Percentiles rank a stretch among this genome's conserved stretches.
These are phyloP conservation scores for Aulographum hederae DNA, from an alignment of 2,329 filamentous ascomycete genomes.

Conservation along the genomic window DNA sequence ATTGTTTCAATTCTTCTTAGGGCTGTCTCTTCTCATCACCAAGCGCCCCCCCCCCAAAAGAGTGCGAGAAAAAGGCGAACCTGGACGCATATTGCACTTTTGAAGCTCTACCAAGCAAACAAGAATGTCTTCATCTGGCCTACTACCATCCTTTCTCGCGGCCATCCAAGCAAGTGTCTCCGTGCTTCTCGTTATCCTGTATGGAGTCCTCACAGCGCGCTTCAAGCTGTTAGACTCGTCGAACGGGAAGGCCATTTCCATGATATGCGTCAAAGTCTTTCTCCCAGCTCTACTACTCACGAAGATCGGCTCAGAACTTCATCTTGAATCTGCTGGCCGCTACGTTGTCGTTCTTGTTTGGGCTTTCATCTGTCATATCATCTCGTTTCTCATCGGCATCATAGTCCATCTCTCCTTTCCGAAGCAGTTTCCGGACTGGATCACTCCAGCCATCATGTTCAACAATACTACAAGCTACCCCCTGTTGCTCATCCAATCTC, in stretches of 20 bases:
- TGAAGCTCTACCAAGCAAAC: too few species aligned
- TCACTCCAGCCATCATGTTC: conserved; percentile 27
- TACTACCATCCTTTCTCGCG: conserved; percentile 21
- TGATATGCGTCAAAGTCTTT: conserved; percentile 29
- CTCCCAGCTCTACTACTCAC: conserved; percentile 28
- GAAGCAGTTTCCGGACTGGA: conserved; percentile 29
- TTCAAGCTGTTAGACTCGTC: conserved; percentile 18
- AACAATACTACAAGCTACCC: conserved; percentile 32
- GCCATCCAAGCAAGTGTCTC: conserved; percentile 30
- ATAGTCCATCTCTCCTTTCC: conserved; percentile 17
- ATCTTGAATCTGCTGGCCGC: conserved; percentile 1
- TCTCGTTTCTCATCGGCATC: conserved; percentile 24
- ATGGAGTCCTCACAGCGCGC: conserved; percentile 23
- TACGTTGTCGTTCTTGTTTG: conserved; percentile 21
- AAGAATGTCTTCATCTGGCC: conserved; percentile 6
- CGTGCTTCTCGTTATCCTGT: conserved; percentile 27
- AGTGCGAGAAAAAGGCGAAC: too few species aligned
- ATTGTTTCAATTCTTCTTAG: too few species aligned
- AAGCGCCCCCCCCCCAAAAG: too few species aligned
- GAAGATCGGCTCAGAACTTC: conserved; percentile 21
- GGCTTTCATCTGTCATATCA: conserved; percentile 21
- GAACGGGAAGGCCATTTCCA: conserved; percentile 24
- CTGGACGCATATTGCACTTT: too few species aligned
- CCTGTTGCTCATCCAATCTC: conserved; percentile 22
- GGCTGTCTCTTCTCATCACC: too few species aligned